Evolutionary conservation across 2,329 filamentous ascomycete genomes (phyloP).

Genomic region (Neonectria ditissima): DNA sequence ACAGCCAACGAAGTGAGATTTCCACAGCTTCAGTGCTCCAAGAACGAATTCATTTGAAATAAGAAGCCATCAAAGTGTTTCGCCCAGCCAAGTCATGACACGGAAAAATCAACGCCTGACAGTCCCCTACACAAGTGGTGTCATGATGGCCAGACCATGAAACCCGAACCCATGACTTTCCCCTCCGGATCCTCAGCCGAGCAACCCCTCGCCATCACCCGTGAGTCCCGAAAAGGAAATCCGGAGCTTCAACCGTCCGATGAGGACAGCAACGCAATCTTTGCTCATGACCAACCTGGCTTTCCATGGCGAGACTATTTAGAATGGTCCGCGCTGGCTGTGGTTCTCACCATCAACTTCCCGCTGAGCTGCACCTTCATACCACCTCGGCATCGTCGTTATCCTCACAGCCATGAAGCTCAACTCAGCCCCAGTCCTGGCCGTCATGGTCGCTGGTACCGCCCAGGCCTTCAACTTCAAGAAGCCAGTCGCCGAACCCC

Average conservation of each 20-base stretch:
- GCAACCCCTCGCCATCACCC: conserved; percentile 14
- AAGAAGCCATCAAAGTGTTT: background rate
- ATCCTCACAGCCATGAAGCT: conserved; percentile 41
- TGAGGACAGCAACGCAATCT: conserved; percentile 42
- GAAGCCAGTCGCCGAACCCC: conserved; percentile 45
- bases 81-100: background rate
- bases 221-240: conserved; percentile 40
- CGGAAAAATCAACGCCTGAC: background rate
- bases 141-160: conserved; percentile 10
- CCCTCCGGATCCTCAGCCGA: conserved; percentile 1
- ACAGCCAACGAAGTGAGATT: background rate
- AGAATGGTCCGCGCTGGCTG: conserved; percentile 1
- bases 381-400: background rate
- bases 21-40: no score
- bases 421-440: conserved; percentile 15
- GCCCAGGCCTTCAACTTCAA: conserved; percentile 45
- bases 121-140: conserved; percentile 2
- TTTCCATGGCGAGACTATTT: conserved; percentile 23
- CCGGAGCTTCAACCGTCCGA: conserved; percentile 43
- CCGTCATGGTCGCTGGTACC: conserved; percentile 30
- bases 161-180: conserved; percentile 1
- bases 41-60: background rate
- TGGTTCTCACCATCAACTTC: background rate
- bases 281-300: conserved; percentile 15
- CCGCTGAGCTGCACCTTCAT: background rate